Percentiles rank a stretch among this genome's conserved stretches.
Evolutionary conservation across 208 protist species (phyloP).

Genomic region (Naegleria lovaniensis): DNA sequence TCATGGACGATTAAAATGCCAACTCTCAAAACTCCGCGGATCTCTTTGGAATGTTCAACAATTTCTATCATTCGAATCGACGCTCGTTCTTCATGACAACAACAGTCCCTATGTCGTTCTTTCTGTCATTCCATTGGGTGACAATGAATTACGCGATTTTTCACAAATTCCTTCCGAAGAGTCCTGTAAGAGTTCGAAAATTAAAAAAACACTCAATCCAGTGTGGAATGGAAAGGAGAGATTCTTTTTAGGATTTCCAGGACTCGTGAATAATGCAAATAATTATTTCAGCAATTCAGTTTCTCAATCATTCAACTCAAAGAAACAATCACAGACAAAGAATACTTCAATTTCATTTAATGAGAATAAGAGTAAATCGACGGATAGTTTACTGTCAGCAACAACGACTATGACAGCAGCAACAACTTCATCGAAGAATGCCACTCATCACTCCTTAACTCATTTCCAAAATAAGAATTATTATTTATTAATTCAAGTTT

Average conservation of each 20-base stretch:
- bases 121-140: background rate
- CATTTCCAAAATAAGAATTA: background rate
- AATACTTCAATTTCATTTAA: background rate
- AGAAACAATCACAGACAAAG: background rate
- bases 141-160: background rate
- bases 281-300: background rate
- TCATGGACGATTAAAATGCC: too few relatives aligned
- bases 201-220: background rate
- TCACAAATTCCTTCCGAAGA: background rate
- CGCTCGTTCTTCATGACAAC: too few relatives aligned
- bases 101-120: background rate
- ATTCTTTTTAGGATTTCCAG: background rate
- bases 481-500: background rate
- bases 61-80: too few relatives aligned
- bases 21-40: too few relatives aligned
- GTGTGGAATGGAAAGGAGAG: background rate
- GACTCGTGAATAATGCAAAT: background rate
- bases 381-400: background rate
- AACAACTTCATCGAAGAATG: background rate
- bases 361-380: background rate
- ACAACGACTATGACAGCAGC: background rate
- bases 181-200: background rate
- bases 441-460: background rate
- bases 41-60: too few relatives aligned
- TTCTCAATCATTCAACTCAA: background rate